A percentile compares a stretch with the other conserved stretches of the same genome.
These are phyloP conservation scores for Papilionanthe hybrid DNA, from an alignment of 116 monocot species.

Conservation along the genomic window DNA sequence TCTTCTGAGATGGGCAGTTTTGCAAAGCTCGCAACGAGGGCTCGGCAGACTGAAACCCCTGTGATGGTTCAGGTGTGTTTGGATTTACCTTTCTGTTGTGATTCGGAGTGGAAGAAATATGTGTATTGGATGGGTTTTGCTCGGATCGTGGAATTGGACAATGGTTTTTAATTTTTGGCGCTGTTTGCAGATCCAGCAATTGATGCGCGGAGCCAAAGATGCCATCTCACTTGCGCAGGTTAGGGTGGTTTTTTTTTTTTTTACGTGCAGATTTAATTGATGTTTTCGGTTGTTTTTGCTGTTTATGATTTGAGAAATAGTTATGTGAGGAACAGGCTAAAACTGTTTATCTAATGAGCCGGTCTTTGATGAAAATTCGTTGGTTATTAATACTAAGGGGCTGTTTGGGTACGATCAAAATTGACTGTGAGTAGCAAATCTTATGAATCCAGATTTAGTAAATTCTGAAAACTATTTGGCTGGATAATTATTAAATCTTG, in stretches of 20 bases:
- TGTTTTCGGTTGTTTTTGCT: not conserved
- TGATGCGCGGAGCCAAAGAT: slow-evolving; percentile 59
- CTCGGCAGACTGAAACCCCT: slow-evolving; percentile 68
- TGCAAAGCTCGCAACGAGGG: slow-evolving; percentile 66
- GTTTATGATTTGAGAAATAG: not conserved
- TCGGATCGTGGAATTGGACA: not conserved
- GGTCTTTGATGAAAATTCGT: too few relatives aligned
- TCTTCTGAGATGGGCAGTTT: slow-evolving; percentile 41
- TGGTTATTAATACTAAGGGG: too few relatives aligned
- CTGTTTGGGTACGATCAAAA: not conserved
- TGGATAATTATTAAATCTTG: not conserved
- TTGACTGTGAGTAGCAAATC: too few relatives aligned
- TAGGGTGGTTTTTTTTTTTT: not conserved
- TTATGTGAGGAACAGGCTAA: not conserved
- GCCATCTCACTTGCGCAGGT: slow-evolving; percentile 93
- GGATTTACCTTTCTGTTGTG: slow-evolving; percentile 5
- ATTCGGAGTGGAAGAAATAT: not conserved
- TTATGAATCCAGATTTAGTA: too few relatives aligned
- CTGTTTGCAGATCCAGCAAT: slow-evolving; percentile 69
- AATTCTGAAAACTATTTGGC: not conserved
- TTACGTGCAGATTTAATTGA: not conserved
- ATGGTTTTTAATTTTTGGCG: not conserved
- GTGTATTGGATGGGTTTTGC: slow-evolving; percentile 8
- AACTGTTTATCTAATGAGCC: too few relatives aligned
- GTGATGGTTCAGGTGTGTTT: slow-evolving; percentile 81